Conservation (phyloP, 768 basidiomycete genomes). For the Auriscalpium orientale region DNA sequence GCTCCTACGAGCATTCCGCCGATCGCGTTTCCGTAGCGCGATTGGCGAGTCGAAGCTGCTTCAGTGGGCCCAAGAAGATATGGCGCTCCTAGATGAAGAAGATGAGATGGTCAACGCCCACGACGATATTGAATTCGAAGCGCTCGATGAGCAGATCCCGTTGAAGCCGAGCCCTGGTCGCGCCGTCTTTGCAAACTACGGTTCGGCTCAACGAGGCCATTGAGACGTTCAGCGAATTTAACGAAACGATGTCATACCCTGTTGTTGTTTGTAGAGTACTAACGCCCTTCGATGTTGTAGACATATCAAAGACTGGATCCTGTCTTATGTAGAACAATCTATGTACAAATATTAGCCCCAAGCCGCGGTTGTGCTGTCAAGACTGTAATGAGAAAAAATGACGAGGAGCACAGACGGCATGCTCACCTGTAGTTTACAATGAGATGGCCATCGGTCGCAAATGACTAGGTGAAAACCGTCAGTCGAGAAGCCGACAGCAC, state of each 20-base stretch:
- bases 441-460: conserved; percentile 54
- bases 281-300: background rate
- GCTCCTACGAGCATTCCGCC: background rate
- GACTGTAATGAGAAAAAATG: background rate
- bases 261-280: background rate
- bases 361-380: conserved; percentile 46
- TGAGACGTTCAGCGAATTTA: background rate
- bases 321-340: background rate
- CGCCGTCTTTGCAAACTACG: conserved; percentile 5
- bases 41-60: conserved; percentile 7
- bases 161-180: conserved; percentile 5
- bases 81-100: conserved; percentile 5
- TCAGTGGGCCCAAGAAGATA: conserved; percentile 14
- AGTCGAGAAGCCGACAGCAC: background rate
- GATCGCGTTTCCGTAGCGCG: conserved; percentile 3
- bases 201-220: conserved; percentile 4
- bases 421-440: conserved; percentile 61
- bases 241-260: background rate
- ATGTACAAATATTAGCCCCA: conserved; percentile 35
- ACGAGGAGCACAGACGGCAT: background rate
- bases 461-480: conserved; percentile 32
- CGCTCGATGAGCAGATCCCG: conserved; percentile 10
- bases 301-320: background rate
- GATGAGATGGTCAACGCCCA: conserved; percentile 16
- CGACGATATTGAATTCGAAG: background rate